These are phyloP conservation scores for Penicillium corylophilum DNA, from an alignment of 2,329 filamentous ascomycete species.

Conservation along the genomic window DNA sequence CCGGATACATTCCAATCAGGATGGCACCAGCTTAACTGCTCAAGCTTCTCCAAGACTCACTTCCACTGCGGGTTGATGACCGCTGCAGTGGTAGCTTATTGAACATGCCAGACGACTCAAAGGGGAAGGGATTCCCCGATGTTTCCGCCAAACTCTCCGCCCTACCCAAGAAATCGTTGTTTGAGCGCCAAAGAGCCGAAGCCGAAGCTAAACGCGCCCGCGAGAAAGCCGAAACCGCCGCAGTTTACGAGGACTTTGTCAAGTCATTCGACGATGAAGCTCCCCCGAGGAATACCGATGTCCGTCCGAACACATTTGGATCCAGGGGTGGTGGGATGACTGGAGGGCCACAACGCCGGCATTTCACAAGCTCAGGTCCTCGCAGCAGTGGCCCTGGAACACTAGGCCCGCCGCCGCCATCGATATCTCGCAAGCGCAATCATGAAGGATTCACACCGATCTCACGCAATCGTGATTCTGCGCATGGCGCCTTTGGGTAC, in stretches of 20 bases:
- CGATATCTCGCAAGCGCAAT: conserved; percentile 45
- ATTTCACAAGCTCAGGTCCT: conserved; percentile 54
- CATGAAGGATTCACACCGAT: conserved; percentile 41
- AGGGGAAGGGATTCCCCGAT: conserved; percentile 61
- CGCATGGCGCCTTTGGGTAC: conserved; percentile 42
- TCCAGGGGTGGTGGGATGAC: conserved; percentile 36
- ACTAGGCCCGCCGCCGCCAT: conserved; percentile 45
- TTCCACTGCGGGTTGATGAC: background rate
- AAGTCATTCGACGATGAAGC: conserved; percentile 61
- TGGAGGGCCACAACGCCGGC: conserved; percentile 56
- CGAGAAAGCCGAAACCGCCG: conserved; percentile 83
- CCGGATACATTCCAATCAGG: conserved; percentile 7
- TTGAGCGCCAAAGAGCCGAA: conserved; percentile 85
- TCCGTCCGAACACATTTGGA: conserved; percentile 27
- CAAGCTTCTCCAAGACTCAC: conserved; percentile 4
- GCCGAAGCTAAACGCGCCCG: conserved; percentile 82
- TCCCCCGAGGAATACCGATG: conserved; percentile 17
- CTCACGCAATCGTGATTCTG: conserved; percentile 41
- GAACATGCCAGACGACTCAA: conserved; percentile 41
- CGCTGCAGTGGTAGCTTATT: conserved; percentile 25
- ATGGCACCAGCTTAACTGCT: conserved; percentile 1
- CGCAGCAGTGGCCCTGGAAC: conserved; percentile 52
- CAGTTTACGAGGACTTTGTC: conserved; percentile 82
- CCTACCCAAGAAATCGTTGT: conserved; percentile 78
- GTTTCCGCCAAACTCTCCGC: conserved; percentile 75